These are phyloP conservation scores for Fusarium redolens DNA, from an alignment of 2,329 filamentous ascomycete genomes.

Conservation along the genomic window DNA sequence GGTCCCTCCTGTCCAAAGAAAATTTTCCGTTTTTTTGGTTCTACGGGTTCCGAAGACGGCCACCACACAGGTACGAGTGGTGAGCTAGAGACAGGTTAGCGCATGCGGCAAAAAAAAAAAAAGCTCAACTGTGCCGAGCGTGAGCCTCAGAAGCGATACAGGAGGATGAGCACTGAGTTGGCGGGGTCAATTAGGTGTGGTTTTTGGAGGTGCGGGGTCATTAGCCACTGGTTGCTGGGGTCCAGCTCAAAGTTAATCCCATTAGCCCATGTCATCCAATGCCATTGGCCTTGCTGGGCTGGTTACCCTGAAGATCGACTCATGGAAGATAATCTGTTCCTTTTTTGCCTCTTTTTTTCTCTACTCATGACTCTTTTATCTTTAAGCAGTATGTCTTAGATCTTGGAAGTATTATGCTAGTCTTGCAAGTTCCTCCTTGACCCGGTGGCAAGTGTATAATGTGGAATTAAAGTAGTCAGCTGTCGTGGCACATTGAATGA, in stretches of 20 bases:
- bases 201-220: conserved; percentile 43
- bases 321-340: neutral
- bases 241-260: conserved; percentile 23
- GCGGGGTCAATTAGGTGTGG: conserved; percentile 30
- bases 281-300: conserved; percentile 3
- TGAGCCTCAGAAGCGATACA: conserved; percentile 22
- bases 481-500: neutral
- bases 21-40: conserved; percentile 24
- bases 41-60: conserved; percentile 38
- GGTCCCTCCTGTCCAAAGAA: conserved; percentile 26
- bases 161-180: conserved; percentile 18
- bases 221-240: conserved; percentile 13
- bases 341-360: conserved; percentile 2
- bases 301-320: conserved; percentile 27
- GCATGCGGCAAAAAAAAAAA: conserved; percentile 23
- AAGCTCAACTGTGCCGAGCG: conserved; percentile 27
- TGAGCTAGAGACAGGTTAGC: conserved; percentile 17
- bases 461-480: neutral
- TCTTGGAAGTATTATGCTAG: neutral
- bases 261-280: conserved; percentile 3
- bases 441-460: neutral
- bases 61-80: conserved; percentile 10
- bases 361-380: neutral
- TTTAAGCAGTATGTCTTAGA: too few species aligned
- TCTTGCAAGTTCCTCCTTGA: too few species aligned